Percentiles rank a stretch among this genome's conserved stretches.
Evolutionary conservation across 2,329 filamentous ascomycete species (phyloP).

Genomic region (Fusarium subtropicale): DNA sequence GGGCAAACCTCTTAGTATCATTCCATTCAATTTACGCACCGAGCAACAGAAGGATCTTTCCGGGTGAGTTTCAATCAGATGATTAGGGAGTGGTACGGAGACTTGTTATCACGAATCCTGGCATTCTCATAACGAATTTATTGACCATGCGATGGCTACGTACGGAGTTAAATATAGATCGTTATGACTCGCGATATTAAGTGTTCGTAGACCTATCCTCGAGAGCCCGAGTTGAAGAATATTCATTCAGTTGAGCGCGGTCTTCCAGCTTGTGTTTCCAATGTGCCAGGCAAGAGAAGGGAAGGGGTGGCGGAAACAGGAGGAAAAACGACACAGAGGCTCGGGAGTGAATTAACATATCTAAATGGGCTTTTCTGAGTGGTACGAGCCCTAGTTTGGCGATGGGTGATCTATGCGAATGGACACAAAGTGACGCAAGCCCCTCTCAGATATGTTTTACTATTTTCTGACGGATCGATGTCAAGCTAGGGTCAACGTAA

Average conservation of each 20-base stretch:
- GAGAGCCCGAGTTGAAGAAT: background rate
- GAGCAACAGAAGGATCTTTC: no score
- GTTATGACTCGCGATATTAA: no score
- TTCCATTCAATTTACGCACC: no score
- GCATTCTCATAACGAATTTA: rapidly evolving
- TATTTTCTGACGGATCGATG: background rate
- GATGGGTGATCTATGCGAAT: no score
- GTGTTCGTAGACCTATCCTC: background rate
- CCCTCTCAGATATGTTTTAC: rapidly evolving
- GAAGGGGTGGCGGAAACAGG: no score
- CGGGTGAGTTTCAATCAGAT: no score
- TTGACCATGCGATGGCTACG: background rate
- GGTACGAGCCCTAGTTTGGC: background rate
- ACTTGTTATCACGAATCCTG: rapidly evolving
- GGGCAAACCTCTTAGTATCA: no score
- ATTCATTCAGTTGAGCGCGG: background rate
- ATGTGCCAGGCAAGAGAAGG: background rate
- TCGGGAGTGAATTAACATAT: background rate
- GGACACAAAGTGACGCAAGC: no score
- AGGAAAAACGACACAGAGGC: background rate
- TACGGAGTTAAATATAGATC: background rate
- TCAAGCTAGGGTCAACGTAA: rapidly evolving
- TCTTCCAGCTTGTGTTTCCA: background rate
- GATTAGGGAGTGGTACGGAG: background rate
- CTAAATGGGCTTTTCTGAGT: background rate